Evolutionary conservation across 1,139 yeast species (phyloP), one percentile per base, ranked within the genome.

Genomic region (Yamadazyma diospyri): DNA sequence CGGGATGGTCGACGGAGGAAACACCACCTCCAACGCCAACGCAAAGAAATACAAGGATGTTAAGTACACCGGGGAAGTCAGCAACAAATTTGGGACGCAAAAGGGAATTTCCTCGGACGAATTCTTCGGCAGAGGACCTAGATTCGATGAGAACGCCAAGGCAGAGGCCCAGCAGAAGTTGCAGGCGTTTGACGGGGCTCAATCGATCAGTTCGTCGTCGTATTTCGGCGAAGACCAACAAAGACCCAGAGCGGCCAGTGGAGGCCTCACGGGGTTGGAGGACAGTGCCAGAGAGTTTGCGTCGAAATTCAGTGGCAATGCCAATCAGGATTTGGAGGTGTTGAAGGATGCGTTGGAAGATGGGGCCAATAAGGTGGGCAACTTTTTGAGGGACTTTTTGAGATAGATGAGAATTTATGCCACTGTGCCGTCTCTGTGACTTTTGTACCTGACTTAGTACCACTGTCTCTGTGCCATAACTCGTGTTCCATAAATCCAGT

Each of bases 51-150:
- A 64, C 43, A 69, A 72, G 43, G 81, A 76, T 55, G 64, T 70
- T 43, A 59, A 62, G 42, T 74, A 81, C 54, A 77, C 87, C 2
- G 92, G 92, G 26, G 81, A 80, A 45, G 83, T 82, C 20, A 76
- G 76, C 26, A 75, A 72, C 51, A 86, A 88, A 59, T 92, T 73
- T 57, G 97, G 97, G 36, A 65, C 68, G 25, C 97, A 89, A 57
- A 92, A 87, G 70, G 95, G 89, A 35, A 94, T 92, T 44, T 89
- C 97, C 0, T 88, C 97, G 0, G 98, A 94, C 58, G 94, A 88
- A 61, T 78, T 76, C 55, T 92, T 92, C 56, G 96, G 97, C 11
- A 80, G 95, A 51, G 94, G 94, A 25, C 74, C 74, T 3, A 67
- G 79, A 29, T 87, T 78, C 53, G 97, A 87, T 50, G 85, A 85